Evolutionary conservation across 371 early-diverging fungal species (phyloP).

Genomic region (Homolaphlyctis polyrhiza): DNA sequence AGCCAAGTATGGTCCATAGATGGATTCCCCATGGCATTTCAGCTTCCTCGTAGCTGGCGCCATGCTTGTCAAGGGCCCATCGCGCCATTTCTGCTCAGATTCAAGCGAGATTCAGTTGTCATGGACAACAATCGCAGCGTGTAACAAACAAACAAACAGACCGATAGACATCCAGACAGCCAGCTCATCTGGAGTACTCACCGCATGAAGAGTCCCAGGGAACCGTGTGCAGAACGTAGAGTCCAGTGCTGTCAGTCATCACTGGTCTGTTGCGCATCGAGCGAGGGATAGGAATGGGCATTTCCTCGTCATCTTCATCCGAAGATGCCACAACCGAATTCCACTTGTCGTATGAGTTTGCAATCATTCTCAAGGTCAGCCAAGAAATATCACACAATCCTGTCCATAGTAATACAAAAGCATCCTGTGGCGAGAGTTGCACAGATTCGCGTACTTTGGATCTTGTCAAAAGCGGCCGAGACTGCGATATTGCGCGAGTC

Average conservation of each 20-base stretch:
- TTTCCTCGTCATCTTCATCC: conserved; percentile 16
- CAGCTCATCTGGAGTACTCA: background rate
- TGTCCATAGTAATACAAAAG: too few species aligned
- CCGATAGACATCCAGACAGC: background rate
- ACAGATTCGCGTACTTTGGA: too few species aligned
- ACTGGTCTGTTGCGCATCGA: too few species aligned
- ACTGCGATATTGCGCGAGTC: too few species aligned
- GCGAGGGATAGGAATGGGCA: too few species aligned
- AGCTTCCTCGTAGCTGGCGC: conserved; percentile 25
- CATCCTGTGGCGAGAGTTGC: too few species aligned
- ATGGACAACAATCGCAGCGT: background rate
- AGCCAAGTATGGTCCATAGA: conserved; percentile 18
- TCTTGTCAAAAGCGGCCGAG: too few species aligned
- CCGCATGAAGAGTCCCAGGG: conserved; percentile 30
- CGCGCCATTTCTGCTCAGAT: conserved; percentile 20
- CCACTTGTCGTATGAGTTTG: conserved; percentile 29
- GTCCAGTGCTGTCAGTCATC: conserved; percentile 5
- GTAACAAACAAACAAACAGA: background rate
- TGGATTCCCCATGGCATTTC: conserved; percentile 33
- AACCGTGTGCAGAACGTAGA: conserved; percentile 14
- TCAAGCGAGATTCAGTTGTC: background rate
- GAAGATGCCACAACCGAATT: conserved; percentile 14
- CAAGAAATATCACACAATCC: too few species aligned
- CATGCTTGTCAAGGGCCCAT: conserved; percentile 37
- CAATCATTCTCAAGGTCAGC: too few species aligned